Conservation (phyloP, 371 early-diverging fungal genomes). For the Lichtheimia corymbifera region DNA sequence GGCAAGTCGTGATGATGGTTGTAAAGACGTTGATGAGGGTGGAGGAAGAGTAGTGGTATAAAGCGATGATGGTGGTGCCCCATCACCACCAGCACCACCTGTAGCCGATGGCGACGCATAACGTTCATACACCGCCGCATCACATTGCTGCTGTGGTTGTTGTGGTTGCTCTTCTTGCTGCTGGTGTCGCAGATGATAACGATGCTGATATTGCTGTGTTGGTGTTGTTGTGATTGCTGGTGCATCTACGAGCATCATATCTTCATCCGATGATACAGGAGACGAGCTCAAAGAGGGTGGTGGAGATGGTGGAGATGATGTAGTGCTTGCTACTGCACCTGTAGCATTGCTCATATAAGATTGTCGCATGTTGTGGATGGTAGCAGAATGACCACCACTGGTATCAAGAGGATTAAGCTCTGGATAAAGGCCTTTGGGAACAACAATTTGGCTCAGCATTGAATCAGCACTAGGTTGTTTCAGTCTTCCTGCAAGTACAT, state of each 20-base stretch:
- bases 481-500: conserved; percentile 57
- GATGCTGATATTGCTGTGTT: conserved; percentile 7
- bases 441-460: conserved; percentile 41
- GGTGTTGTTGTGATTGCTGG: conserved; percentile 12
- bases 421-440: conserved; percentile 70
- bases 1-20: conserved; percentile 17
- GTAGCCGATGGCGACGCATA: neutral
- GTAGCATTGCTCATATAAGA: neutral
- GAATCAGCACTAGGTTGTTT: conserved; percentile 55
- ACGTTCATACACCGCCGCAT: neutral
- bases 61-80: conserved; percentile 6
- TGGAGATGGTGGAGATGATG: neutral
- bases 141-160: neutral
- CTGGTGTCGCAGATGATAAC: conserved; percentile 5
- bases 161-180: conserved; percentile 10
- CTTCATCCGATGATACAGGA: conserved; percentile 34
- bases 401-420: conserved; percentile 53
- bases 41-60: too few species aligned
- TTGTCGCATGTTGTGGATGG: conserved; percentile 34
- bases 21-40: too few species aligned
- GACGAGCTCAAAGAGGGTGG: conserved; percentile 34
- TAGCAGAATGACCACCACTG: conserved; percentile 44
- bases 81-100: neutral
- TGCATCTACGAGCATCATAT: conserved; percentile 15
- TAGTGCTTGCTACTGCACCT: neutral